These are phyloP conservation scores for Colletotrichum sp. DNA, from an alignment of 2,329 filamentous ascomycete genomes.

Conservation along the genomic window DNA sequence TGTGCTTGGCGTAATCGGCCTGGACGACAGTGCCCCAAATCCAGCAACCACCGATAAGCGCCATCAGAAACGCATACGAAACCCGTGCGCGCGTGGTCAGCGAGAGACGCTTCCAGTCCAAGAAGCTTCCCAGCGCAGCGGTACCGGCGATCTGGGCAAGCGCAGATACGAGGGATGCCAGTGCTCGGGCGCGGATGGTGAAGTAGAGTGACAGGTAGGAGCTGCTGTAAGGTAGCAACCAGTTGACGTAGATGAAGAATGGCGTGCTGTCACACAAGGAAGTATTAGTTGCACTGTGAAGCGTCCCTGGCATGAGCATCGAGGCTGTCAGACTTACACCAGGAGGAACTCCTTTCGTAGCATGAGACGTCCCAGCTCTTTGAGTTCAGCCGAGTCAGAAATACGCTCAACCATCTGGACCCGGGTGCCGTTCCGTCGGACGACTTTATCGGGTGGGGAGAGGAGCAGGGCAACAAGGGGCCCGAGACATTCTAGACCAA, in stretches of 20 bases:
- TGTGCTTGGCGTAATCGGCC: constrained; percentile 26
- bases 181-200: constrained; percentile 23
- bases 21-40: constrained; percentile 33
- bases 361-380: constrained; percentile 23
- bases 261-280: background rate
- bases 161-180: constrained; percentile 27
- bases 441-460: constrained; percentile 31
- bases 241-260: constrained; percentile 28
- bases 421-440: constrained; percentile 29
- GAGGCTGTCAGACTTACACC: background rate
- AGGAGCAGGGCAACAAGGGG: constrained; percentile 29
- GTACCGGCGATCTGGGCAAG: constrained; percentile 29
- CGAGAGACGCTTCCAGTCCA: constrained; percentile 27
- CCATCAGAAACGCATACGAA: constrained; percentile 28
- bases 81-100: constrained; percentile 25
- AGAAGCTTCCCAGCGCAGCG: constrained; percentile 27
- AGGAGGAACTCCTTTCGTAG: constrained; percentile 26
- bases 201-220: constrained; percentile 27
- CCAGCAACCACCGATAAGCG: constrained; percentile 31
- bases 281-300: background rate
- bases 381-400: constrained; percentile 27
- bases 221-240: constrained; percentile 20
- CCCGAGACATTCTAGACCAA: constrained; percentile 25
- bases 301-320: background rate
- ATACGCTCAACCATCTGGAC: constrained; percentile 25